Evolutionary conservation across 2,329 filamentous ascomycete species (phyloP), one percentile per base, ranked within the genome.

Genomic region (Fusarium domesticum): DNA sequence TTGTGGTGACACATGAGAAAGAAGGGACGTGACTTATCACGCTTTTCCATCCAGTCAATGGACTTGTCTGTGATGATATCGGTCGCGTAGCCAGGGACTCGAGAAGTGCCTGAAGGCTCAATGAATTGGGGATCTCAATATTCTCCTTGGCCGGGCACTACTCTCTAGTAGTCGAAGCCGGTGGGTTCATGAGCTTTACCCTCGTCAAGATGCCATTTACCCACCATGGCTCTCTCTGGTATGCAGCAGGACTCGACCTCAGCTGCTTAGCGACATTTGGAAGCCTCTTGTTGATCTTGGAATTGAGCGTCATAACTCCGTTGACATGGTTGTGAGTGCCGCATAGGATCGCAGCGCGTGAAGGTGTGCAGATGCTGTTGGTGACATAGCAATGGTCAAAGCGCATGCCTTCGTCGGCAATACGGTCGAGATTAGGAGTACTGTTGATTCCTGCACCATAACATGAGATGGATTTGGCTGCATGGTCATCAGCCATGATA

Each of bases 1-100:
- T 78, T 78, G 59, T 78, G 75, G 51, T 78, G 75, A 54, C 73
- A 77, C 75, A 78, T 78, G 39, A 75, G 51, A 54, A 76, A 78
- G 58, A 78, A 78, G 0, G 74, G 73, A 45, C 63, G 63, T 32
- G 64, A 61, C 5, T 63, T 58, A 15, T 66, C 59, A 10, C 58
- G 48, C 36, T 56, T 28, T 28, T 60, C 53, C 17, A 76, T 67
- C 53, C 64, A 75, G 19, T 68, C 52, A 6, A 77, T 45, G 19
- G 64, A 68, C 58, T 74, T 76, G 46, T 77, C 69, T 0, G 73
- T 75, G 47, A 77, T 76, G 48, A 77, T 70, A 37, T 77, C 74
- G 0, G 74, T 77, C 0, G 66, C 74, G 44, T 77, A 77, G 1
- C 74, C 75, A 0, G 52, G 45, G 17, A 64, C 64, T 4, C 54